phyloP scores from a whole-genome alignment of 2,329 filamentous ascomycete genomes.

The Zymoseptoria tritici region DNA sequence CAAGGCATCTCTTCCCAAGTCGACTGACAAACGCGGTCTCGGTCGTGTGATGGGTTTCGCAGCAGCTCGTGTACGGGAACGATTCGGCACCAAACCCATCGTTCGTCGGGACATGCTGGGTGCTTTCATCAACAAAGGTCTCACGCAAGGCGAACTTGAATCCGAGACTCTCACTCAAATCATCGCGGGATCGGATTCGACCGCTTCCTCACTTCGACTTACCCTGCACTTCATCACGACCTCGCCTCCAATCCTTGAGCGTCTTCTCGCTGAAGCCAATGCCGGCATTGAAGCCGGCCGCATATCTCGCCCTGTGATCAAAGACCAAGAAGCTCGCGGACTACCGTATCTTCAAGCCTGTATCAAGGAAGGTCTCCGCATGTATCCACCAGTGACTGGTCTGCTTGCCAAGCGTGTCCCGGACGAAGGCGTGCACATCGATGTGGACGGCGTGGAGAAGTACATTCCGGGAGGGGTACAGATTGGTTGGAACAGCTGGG shows the following conservation, averaged over 20 bases:
- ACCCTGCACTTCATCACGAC: conserved; percentile 48
- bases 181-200: conserved; percentile 52
- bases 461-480: conserved; percentile 32
- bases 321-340: conserved; percentile 38
- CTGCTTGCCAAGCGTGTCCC: conserved; percentile 32
- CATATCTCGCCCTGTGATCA: conserved; percentile 41
- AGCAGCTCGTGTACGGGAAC: conserved; percentile 39
- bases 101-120: conserved; percentile 47
- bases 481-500: conserved; percentile 35
- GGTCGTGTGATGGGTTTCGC: conserved; percentile 38
- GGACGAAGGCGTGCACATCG: conserved; percentile 27
- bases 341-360: conserved; percentile 42
- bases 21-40: conserved; percentile 40
- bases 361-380: conserved; percentile 41
- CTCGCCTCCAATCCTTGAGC: conserved; percentile 41
- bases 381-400: conserved; percentile 38
- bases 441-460: conserved; percentile 30
- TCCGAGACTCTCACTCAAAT: conserved; percentile 41
- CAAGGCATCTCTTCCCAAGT: conserved; percentile 38
- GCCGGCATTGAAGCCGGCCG: conserved; percentile 32
- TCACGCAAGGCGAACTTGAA: conserved; percentile 36
- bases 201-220: conserved; percentile 48
- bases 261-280: conserved; percentile 42
- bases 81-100: conserved; percentile 39
- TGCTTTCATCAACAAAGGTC: conserved; percentile 43